Evolutionary conservation across 2,329 filamentous ascomycete species (phyloP), one percentile per base, ranked within the genome.

Genomic region (Beauveria varroae): DNA sequence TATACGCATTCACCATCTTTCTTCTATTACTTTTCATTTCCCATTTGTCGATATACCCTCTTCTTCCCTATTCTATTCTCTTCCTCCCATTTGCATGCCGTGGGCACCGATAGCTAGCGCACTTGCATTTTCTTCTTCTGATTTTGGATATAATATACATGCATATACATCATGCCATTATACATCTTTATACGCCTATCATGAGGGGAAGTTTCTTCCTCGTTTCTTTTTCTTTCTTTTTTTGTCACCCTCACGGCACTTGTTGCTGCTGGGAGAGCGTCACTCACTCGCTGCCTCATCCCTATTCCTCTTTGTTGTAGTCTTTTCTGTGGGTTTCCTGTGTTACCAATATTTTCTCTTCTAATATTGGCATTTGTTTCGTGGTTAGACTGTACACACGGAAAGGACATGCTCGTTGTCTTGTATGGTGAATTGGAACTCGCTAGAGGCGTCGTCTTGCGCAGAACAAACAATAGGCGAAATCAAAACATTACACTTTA

Each of bases 291-390:
- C 28, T 60, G n/a, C 16, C 30, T 47, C 20, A 16, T 9, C 20
- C 51, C 16, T 20, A 49, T 28, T 62, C 64, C 62, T 63, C 62
- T 67, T 64, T 57, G 57, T 41, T 62, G 55, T 63, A 62, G 60
- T 65, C 59, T 64, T 63, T 65, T 67, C 10, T 22, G 40, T 40
- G 30, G 50, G 49, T 6, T 34, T 5, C 61, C 63, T 46, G 46
- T 37, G 6, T 37, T 37, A 6, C 12, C 34, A 37, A 37, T 37
- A 37, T 37, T 37, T 37, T 37, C 34, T 37, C 12, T 37, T 37
- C 5, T 16, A 37, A 16, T 14, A 37, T 37, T 37, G 34, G 34
- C 34, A 37, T 37, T 16, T 37, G 34, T 16, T 37, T 37, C 10
- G 34, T 37, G 12, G 34, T 37, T 37, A 16, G 34, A 37, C 12